Evolutionary conservation across 177 flowering plant species (phyloP), one percentile per base, ranked within the genome.

Genomic region (Vitis hybrid): DNA sequence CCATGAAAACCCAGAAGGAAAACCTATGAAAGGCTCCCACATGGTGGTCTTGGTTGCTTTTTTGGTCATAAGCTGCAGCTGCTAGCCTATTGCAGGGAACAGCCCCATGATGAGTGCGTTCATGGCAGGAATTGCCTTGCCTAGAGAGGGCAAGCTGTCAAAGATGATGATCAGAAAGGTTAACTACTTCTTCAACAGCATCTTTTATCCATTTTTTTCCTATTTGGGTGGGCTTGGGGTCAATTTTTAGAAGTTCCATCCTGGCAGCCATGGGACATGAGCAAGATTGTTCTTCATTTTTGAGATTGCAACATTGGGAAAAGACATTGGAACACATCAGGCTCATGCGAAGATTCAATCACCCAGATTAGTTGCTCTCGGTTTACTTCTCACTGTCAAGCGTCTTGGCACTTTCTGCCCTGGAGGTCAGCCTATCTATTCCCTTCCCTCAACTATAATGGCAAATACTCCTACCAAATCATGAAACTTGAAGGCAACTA

Each of bases 1-100:
- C 72, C 67, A 76, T 2, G 79, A 78, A 29, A 88, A 91, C 66
- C 93, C 94, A 0, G 84, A 82, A 10, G 94, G 97, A 26, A 90
- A 86, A 61, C 80, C 86, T 0, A 75, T 91, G 79, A 87, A 81
- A 67, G 88, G 83, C 4, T 74, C 88, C 0, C 91, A 89, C 67
- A 53, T 91, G 39, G 79, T 87, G 10, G 76, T 88, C 1, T 74
- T 86, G 2, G 14, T 86, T 2, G 87, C 88, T 1, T 74, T 78
- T 57, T 70, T 85, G 64, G 73, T 68, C 7, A 0, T 80, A 2
- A 20, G 82, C 1, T 82, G 83, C 60, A 45, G 69, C 19, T 67
- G 55, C 70, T 85, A 0, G 69, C 86, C 29, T 0, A 4, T 64
- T 0, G 73, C 62, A 3, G 76, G 75, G 2, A 84, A 79, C 69